phyloP scores from a whole-genome alignment of 768 basidiomycete species.

The Steccherinum ochraceum region DNA sequence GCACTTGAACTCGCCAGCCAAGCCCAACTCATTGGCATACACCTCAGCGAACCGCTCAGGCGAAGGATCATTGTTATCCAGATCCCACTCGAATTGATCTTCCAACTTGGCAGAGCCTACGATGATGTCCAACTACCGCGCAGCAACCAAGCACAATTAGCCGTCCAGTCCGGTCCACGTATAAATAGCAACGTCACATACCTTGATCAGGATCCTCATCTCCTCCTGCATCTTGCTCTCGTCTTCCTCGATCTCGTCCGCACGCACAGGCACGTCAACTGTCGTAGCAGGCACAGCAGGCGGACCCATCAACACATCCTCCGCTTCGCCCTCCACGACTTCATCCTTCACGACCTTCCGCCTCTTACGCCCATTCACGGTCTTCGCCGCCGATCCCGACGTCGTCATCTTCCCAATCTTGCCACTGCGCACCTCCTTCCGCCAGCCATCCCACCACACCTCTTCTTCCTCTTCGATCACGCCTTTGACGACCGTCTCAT shows the following conservation, averaged over 20 bases:
- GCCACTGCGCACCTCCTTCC: slow-evolving; percentile 42
- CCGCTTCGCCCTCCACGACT: slow-evolving; percentile 4
- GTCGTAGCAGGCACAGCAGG: neutral
- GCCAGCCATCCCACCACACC: slow-evolving; percentile 72
- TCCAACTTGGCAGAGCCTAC: slow-evolving; percentile 89
- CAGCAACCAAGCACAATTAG: neutral
- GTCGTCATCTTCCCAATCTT: slow-evolving; percentile 11
- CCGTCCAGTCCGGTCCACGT: slow-evolving; percentile 2
- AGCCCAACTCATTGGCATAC: slow-evolving; percentile 80
- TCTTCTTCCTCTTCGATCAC: slow-evolving; percentile 39
- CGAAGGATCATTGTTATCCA: slow-evolving; percentile 70
- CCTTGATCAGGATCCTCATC: slow-evolving; percentile 89
- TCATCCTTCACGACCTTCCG: slow-evolving; percentile 33
- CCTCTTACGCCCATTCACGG: slow-evolving; percentile 30
- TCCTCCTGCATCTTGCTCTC: slow-evolving; percentile 72
- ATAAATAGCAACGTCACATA: slow-evolving; percentile 28
- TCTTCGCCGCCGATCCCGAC: slow-evolving; percentile 15
- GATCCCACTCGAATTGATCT: slow-evolving; percentile 98
- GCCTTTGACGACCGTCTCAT: slow-evolving; percentile 32
- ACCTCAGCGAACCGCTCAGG: slow-evolving; percentile 92
- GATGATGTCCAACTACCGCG: slow-evolving; percentile 82
- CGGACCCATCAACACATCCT: neutral
- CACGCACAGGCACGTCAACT: slow-evolving; percentile 32
- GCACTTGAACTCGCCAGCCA: slow-evolving; percentile 89
- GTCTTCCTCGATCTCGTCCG: slow-evolving; percentile 62